Base-by-base conservation (phyloP, 225 moss, liverwort and hornwort species). In the Anthoceros angustus region DNA sequence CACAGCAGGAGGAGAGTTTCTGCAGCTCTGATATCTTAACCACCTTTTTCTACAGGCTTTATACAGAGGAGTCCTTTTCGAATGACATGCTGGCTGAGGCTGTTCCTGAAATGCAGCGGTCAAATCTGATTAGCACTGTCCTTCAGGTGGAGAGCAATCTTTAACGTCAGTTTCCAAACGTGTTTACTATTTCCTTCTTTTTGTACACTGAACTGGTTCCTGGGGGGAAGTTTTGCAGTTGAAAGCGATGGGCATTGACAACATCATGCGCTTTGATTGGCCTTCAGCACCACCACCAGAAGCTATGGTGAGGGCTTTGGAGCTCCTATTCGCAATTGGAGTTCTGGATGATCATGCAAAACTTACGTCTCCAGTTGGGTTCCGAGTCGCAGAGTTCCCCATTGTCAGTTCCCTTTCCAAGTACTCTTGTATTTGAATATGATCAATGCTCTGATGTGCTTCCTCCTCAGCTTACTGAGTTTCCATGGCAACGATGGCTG, bases 201-300 rank as follows among this genome's bases (percentile, higher is more conserved):
- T 42, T 32, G 32, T 32, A 32, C 32, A 32, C 32, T 32, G 32
- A 32, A 32, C 32, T 32, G 32, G 32, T 32, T 32, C 32, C 32
- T 32, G 32, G 32, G 32, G 32, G 32, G 4, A 32, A 1, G 1
- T 32, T 40, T 61, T 40, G 62, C 73, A 95, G 84, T 71, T 95
- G 79, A 95, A 95, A 77, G 95, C 95, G 9, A 72, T 95, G 62
- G 95, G 95, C 67, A 86, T 95, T 72, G 95, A 95, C 75, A 95
- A 95, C 79, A 83, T 95, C 24, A 95, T 95, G 95, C 82, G 91
- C 62, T 95, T 95, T 81, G 85, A 91, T 74, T 95, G 95, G 95
- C 74, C 86, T 62, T 86, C 91, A 66, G 85, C 79, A 66, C 95
- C 95, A 38, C 77, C 86, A 42, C 69, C 91, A 20, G 85, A 95